Base-by-base conservation (phyloP, 2,329 filamentous ascomycete genomes). In the Clonostachys rhizophaga region DNA sequence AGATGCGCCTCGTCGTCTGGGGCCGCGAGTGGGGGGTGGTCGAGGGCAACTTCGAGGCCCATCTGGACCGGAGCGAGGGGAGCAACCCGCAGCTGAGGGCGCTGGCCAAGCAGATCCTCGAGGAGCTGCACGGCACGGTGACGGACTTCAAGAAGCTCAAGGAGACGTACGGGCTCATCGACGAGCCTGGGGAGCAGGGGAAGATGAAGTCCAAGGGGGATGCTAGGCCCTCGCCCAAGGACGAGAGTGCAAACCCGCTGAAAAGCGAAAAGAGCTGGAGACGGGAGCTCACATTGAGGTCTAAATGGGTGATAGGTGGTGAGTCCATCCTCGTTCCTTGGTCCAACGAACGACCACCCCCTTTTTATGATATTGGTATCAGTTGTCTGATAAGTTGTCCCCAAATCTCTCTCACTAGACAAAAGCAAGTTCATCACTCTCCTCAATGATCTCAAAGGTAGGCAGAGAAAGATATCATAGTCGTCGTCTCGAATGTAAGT, bases 1-100 rank as follows among this genome's bases (percentile, higher is more conserved):
- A 75, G 64, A 73, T 71, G 68, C 64, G 71, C 5, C 62, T 74
- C 35, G 56, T 70, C 33, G 68, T 73, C 48, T 74, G 71, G 71
- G 71, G 71, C 16, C 58, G 71, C 34, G 68, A 73, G 52, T 74
- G 71, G 71, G 71, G 71, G 20, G 69, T 75, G 34, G 62, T 67
- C 10, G 71, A 75, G 57, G 71, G 71, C 6, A 60, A 52, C 44
- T 58, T 74, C 2, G 71, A 74, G 55, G 65, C 63, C 34, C 69
- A 72, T 48, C 60, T 74, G 9, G 57, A 62, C 47, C 59, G 58
- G 35, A 65, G 62, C 37, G 57, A 16, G 10, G 10, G 36, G 14
- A 43, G 58, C 43, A 67, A 67, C 43, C 63, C 65, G 36, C 63
- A 63, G 52, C 56, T 74, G 55, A 58, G 65, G 45, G 50, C 51